These are phyloP conservation scores for Yarrowia sp. DNA, from an alignment of 805 yeast species.

Conservation along the genomic window DNA sequence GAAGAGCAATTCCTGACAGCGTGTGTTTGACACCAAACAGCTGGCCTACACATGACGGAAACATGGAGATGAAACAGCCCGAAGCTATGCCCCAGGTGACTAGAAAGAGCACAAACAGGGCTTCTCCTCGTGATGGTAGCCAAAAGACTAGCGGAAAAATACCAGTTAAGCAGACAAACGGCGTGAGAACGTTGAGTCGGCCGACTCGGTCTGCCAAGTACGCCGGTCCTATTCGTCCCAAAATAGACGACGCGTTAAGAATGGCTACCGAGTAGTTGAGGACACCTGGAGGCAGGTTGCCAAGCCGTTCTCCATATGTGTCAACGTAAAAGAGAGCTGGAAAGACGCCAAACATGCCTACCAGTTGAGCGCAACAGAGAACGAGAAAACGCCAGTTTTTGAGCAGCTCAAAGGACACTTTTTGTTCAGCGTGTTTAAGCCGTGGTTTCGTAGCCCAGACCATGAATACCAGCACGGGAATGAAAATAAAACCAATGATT, in stretches of 20 bases:
- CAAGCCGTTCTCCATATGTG: conserved; percentile 33
- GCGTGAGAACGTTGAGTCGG: conserved; percentile 13
- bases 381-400: conserved; percentile 32
- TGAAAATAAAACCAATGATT: conserved; percentile 46
- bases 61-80: conserved; percentile 41
- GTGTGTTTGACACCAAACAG: conserved; percentile 40
- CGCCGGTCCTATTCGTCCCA: conserved; percentile 36
- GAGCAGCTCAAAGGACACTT: conserved; percentile 31
- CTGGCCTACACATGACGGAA: conserved; percentile 41
- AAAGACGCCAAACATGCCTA: conserved; percentile 35
- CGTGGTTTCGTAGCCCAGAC: conserved; percentile 26
- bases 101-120: conserved; percentile 34
- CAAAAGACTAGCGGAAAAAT: conserved; percentile 33
- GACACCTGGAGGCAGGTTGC: conserved; percentile 31
- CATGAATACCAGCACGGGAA: conserved; percentile 27
- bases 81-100: conserved; percentile 42
- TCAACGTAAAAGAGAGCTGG: conserved; percentile 38
- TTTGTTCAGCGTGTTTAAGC: not conserved
- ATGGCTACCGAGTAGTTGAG: conserved; percentile 37
- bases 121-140: conserved; percentile 28
- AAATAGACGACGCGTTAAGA: conserved; percentile 40
- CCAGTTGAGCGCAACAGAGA: conserved; percentile 29
- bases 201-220: conserved; percentile 12
- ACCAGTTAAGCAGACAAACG: conserved; percentile 7
- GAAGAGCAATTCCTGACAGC: conserved; percentile 38